phyloP scores from a whole-genome alignment of 495 filamentous ascomycete species.

The Xylaria cubensis region DNA sequence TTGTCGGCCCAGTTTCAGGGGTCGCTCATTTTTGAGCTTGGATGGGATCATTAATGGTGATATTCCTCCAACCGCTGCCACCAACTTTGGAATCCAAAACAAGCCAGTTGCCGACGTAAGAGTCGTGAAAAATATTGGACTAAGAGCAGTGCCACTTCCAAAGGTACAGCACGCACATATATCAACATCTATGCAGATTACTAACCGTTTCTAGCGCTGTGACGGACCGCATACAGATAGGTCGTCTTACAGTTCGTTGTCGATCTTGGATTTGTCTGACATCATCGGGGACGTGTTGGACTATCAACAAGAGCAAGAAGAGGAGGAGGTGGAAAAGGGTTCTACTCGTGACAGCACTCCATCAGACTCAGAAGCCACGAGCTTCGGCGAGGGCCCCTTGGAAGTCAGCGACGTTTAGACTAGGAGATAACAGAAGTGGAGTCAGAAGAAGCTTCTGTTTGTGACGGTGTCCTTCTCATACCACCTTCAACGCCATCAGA shows the following conservation, averaged over 20 bases:
- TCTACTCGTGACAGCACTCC: not conserved
- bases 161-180: constrained; percentile 36
- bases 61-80: constrained; percentile 47
- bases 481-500: constrained; percentile 26
- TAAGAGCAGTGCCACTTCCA: constrained; percentile 42
- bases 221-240: not conserved
- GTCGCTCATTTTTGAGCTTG: constrained; percentile 57
- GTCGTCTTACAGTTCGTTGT: constrained; percentile 2
- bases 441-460: not conserved
- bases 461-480: constrained; percentile 19
- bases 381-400: constrained; percentile 41
- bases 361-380: constrained; percentile 28
- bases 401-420: constrained; percentile 40
- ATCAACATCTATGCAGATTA: not conserved
- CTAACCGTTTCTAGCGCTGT: constrained; percentile 9
- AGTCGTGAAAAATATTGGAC: constrained; percentile 45
- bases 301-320: not conserved
- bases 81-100: constrained; percentile 51
- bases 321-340: not conserved
- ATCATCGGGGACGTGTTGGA: not conserved
- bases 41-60: constrained; percentile 55
- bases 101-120: constrained; percentile 43
- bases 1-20: constrained; percentile 53
- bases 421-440: not conserved
- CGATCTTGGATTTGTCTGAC: not conserved